Conservation (phyloP, 75 land plant species). For the Selaginella tamariscina region DNA sequence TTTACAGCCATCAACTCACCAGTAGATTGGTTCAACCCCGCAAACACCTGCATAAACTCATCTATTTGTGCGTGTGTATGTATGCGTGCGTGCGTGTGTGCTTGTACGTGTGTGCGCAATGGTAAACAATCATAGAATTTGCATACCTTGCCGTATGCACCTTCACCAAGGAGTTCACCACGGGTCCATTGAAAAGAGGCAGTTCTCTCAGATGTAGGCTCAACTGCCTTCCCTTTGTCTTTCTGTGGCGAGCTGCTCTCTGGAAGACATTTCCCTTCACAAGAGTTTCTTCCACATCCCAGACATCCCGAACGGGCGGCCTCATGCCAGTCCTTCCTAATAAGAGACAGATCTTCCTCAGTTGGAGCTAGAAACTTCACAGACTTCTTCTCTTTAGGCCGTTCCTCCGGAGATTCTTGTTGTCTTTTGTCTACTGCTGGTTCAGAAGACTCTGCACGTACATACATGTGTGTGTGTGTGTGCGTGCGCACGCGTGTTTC, state of each 20-base stretch:
- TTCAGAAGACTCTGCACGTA: too few relatives aligned
- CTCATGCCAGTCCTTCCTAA: slow-evolving; percentile 28
- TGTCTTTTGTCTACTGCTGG: not conserved
- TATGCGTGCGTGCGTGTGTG: too few relatives aligned
- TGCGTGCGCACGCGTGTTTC: too few relatives aligned
- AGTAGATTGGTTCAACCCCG: slow-evolving; percentile 31
- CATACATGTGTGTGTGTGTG: too few relatives aligned
- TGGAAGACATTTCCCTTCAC: slow-evolving; percentile 25
- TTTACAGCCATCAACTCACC: slow-evolving; percentile 41
- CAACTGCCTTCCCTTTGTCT: not conserved
- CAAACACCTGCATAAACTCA: slow-evolving; percentile 23
- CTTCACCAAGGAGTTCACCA: slow-evolving; percentile 34
- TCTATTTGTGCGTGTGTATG: too few relatives aligned
- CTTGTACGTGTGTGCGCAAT: too few relatives aligned
- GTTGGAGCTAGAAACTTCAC: slow-evolving; percentile 15
- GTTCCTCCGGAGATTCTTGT: not conserved
- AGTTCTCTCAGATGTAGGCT: not conserved
- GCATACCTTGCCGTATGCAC: slow-evolving; percentile 34
- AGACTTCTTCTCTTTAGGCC: slow-evolving; percentile 13
- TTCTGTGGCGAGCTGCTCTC: slow-evolving; percentile 1
- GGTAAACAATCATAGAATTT: not conserved
- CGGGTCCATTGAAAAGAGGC: slow-evolving; percentile 19
- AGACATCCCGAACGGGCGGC: slow-evolving; percentile 31
- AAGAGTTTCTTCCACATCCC: slow-evolving; percentile 26
- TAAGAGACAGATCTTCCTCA: slow-evolving; percentile 21